These are phyloP conservation scores for Cunninghamia lanceolata DNA, from an alignment of 75 land plant genomes.

Conservation along the genomic window DNA sequence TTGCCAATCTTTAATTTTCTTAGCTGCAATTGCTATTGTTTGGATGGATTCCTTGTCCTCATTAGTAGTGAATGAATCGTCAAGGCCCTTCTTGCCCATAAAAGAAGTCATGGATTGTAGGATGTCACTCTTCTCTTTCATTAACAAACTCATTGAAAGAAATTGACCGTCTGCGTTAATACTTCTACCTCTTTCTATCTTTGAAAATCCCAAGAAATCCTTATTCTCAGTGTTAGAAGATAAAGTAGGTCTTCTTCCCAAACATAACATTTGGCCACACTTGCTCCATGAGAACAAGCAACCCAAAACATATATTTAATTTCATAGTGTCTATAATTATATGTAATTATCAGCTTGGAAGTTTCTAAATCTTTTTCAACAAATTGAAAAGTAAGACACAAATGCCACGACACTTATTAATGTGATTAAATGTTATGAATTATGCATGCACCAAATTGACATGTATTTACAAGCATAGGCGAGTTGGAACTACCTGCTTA, in stretches of 20 bases:
- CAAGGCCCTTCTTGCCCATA: slow-evolving; percentile 1
- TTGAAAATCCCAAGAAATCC: not conserved
- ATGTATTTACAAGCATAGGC: no score
- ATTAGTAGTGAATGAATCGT: not conserved
- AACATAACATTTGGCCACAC: not conserved
- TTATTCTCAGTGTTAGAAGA: not conserved
- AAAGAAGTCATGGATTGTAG: slow-evolving; percentile 1
- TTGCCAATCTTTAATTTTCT: slow-evolving; percentile 4
- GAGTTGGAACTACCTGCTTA: no score
- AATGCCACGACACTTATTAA: no score
- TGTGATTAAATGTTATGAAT: no score
- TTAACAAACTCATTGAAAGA: slow-evolving; percentile 39
- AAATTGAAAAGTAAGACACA: no score
- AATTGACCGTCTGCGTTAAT: not conserved
- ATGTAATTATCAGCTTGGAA: no score
- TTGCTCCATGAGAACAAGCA: not conserved
- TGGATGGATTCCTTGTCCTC: not conserved
- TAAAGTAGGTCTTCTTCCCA: not conserved
- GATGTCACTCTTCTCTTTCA: slow-evolving; percentile 19
- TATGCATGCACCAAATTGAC: no score
- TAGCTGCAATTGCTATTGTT: not conserved
- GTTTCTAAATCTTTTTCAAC: no score
- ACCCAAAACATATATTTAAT: no score
- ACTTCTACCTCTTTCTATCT: not conserved
- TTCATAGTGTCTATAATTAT: no score